Evolutionary conservation across 1,284 basidiomycete genomes (phyloP).

Genomic region (Puccinia horiana): DNA sequence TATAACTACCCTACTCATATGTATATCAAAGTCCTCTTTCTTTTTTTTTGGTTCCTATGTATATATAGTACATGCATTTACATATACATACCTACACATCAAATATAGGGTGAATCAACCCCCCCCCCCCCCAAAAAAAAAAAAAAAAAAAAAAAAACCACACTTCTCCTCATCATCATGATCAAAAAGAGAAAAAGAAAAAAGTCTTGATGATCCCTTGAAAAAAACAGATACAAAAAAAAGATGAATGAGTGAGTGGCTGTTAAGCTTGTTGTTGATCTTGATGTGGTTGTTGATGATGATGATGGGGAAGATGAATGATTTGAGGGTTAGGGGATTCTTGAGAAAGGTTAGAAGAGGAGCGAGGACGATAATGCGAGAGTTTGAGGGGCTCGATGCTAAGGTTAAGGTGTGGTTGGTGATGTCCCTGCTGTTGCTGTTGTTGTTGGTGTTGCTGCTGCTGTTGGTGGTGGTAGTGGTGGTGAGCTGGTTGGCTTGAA

Average conservation of each 20-base stretch:
- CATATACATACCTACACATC: neutral
- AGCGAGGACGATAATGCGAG: conserved; percentile 11
- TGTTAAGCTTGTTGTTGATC: neutral
- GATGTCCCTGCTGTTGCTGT: neutral
- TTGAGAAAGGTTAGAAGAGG: conserved; percentile 2
- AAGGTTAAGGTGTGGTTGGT: neutral
- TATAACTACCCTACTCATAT: too few species aligned
- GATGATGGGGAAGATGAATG: neutral
- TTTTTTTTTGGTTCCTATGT: too few species aligned
- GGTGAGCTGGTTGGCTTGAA: neutral
- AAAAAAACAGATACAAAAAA: neutral
- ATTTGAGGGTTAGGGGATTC: neutral
- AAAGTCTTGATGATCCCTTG: too few species aligned
- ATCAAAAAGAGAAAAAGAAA: neutral
- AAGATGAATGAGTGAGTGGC: neutral
- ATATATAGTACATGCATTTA: too few species aligned
- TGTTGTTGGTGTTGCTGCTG: neutral
- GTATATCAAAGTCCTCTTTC: too few species aligned
- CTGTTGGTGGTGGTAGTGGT: neutral
- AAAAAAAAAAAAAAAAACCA: neutral
- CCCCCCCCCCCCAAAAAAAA: neutral
- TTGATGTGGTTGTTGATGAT: neutral
- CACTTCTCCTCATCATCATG: too few species aligned
- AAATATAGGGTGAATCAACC: neutral
- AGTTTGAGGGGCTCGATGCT: conserved; percentile 17